Evolutionary conservation across 768 basidiomycete genomes (phyloP), one percentile per base, ranked within the genome.

Genomic region (Boletus vinaceobasis): DNA sequence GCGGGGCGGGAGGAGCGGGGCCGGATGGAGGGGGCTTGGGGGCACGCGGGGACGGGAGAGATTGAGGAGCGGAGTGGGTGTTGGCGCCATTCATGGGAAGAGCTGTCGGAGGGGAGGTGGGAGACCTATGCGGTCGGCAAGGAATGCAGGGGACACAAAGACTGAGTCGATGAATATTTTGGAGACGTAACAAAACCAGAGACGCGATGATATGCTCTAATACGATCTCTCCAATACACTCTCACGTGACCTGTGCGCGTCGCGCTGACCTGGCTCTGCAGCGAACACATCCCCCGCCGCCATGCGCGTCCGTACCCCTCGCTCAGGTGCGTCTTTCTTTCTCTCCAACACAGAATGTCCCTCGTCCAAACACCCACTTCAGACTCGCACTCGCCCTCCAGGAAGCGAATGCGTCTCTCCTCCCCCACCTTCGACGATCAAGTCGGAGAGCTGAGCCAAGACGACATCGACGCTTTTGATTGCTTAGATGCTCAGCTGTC

Each of bases 351-450:
- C 38, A 19, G 9, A 38, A 7, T 19, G n/a, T 38, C 9, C 8
- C 17, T 1, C 35, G 15, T 14, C 13, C 36, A 3, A 17, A 2
- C 36, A 7, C 5, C 38, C 19, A 10, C 38, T 7, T 21, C 31
- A 43, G 37, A 14, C 17, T 23, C 32, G 11, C n/a, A 2, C 37
- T 36, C 79, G 6, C 81, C 79, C n/a, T 63, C 73, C 10, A 73
- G 74, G 38, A 88, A 88, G 69, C 76, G 82, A 21, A 80, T 80
- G 59, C 76, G 86, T 39, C 75, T 86, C 29, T 85, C 85, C 0
- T 87, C 86, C 1, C 85, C 87, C 1, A 81, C 81, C 21, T 85
- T 84, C 56, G 86, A 86, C 56, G 73, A 77, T 43, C 78, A 79
- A 57, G 63, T 81, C 23, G 71, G 57, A 7, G 79, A 79, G 21